Conservation (phyloP, 1,139 yeast species). For the Saccharomyces hybrid region DNA sequence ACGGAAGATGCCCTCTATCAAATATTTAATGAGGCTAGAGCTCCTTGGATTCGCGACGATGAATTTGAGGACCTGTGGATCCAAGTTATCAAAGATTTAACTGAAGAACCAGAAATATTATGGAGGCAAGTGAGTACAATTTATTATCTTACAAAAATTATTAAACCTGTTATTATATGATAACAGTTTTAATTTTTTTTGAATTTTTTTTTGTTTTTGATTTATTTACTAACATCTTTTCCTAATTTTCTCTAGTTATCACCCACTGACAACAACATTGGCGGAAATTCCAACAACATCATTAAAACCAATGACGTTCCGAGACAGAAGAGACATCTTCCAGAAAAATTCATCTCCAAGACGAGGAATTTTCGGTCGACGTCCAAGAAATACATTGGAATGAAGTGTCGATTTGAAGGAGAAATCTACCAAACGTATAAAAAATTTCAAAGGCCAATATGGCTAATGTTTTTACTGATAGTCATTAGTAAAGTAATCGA, state of each 20-base stretch:
- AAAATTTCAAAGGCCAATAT: constrained; percentile 38
- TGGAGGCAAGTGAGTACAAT: constrained; percentile 67
- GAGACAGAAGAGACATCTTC: constrained; percentile 34
- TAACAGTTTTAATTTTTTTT: not conserved
- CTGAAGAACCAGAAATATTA: constrained; percentile 67
- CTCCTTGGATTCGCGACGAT: constrained; percentile 49
- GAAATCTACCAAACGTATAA: constrained; percentile 45
- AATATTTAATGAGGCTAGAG: constrained; percentile 48
- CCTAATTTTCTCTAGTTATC: constrained; percentile 25
- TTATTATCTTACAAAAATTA: constrained; percentile 7
- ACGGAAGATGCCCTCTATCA: constrained; percentile 46
- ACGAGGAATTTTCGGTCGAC: constrained; percentile 59
- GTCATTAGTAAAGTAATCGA: constrained; percentile 29
- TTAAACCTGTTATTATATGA: constrained; percentile 2
- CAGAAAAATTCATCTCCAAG: constrained; percentile 11
- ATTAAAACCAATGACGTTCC: constrained; percentile 34
- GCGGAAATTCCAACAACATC: constrained; percentile 27
- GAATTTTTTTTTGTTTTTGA: not conserved
- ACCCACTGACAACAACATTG: constrained; percentile 23
- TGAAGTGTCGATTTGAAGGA: constrained; percentile 53
- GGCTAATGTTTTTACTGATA: constrained; percentile 27
- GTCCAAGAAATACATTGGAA: constrained; percentile 58
- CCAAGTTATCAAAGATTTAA: constrained; percentile 55
- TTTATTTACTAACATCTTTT: constrained; percentile 24
- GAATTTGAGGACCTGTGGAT: constrained; percentile 82